Evolutionary conservation across 352 stramenopile species (phyloP), one percentile per base, ranked within the genome.

Genomic region (Phytopythium cucurbitacearum): DNA sequence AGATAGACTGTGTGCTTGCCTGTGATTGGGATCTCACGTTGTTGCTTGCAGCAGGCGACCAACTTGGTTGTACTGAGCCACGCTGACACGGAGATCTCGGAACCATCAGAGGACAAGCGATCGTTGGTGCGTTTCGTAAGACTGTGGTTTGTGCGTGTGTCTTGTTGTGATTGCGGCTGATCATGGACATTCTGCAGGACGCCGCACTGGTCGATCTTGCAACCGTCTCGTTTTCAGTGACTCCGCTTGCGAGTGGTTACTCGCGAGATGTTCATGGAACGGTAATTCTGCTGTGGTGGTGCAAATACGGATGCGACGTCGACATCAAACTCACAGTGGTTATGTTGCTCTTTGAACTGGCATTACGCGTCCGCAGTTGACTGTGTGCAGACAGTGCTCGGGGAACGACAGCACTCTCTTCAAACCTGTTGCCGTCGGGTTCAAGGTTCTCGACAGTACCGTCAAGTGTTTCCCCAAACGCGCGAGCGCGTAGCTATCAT

Each of bases 241-340:
- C 75, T n/a, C 72, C 78, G 4, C 59, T 91, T 5, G 57, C 69
- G 1, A 89, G 70, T 41, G 81, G 81, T 11, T 91, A 89, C 62
- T 88, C 72, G 46, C 87, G 84, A 47, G 81, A 89, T 40, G 76
- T 91, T 3, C 76, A 91, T 34, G 81, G 81, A 55, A 87, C 79
- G 41, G 81, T 92, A 67, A 21, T 61, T 0, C 21, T 0, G 9
- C 12, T 9, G 8, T 15, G 7, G 16, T 34, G 5, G 40, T 13
- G 21, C 21, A 28, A 28, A 28, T 28, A 28, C 21, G 21, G 21
- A 28, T 28, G 21, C 21, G 21, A 28, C 21, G 21, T 28, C 21
- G 21, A 28, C 21, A 28, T 28, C 21, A 28, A 28, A 28, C 21
- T 28, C 21, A 28, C 21, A 28, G 21, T 28, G 21, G 21, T 21